Base-by-base conservation (phyloP, 2,329 filamentous ascomycete genomes). In the Penicillium sp. region DNA sequence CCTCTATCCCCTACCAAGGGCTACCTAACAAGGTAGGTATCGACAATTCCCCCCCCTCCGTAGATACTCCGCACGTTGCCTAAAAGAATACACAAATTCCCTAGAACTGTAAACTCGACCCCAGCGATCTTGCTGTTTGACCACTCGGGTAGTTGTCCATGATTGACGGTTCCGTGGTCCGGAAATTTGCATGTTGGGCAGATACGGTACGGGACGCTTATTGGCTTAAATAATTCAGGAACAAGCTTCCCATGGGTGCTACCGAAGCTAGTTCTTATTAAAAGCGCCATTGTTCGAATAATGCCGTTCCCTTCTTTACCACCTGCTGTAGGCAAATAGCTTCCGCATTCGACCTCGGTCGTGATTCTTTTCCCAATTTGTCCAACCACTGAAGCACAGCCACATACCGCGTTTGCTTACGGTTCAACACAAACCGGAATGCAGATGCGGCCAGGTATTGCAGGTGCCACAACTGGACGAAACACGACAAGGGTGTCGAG, bases 341-440 rank as follows among this genome's bases (percentile, higher is more conserved):
- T 50, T 75, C 71, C 16, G 68, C 70, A 57, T 75, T 73, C 24
- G 72, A 66, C 24, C 57, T 57, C 19, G 72, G 71, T 56, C 67
- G 69, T 39, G 82, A 69, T 50, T 73, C 77, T 35, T 66, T 66
- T 16, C 77, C 74, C 64, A 85, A 78, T 14, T 59, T 69, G 7
- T 81, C 79, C 58, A 96, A 74, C 91, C 91, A 96, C 31, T 70
- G 72, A 56, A 97, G 73, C 14, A 93, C 81, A 29, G 75, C 75
- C 5, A 68, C 68, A 73, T 91, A 90, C 53, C 80, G 83, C 33
- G 88, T 87, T 79, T 96, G 92, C 71, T 89, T 91, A 64, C 80
- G 82, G 48, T 74, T 71, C 65, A 97, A 79, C 27, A 95, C 86
- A 51, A 80, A 77, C 46, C 79, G 72, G 67, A 96, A 96, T 5